Base-by-base conservation (phyloP, 2,329 filamentous ascomycete species). In the Diaporthe vexans region DNA sequence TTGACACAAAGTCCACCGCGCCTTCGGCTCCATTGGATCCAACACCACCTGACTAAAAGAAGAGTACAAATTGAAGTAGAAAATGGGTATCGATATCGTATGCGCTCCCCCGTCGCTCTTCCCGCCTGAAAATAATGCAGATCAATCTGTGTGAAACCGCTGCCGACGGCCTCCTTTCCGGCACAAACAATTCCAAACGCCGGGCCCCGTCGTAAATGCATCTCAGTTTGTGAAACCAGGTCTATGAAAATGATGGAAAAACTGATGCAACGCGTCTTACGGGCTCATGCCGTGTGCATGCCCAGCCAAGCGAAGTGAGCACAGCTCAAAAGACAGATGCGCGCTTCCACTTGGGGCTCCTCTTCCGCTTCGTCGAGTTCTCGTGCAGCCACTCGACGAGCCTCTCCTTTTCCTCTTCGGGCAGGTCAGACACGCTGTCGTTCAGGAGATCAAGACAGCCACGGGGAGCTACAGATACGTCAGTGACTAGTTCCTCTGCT, bases 371-470 rank as follows among this genome's bases (percentile, higher is more conserved):
- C 26, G 40, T 33, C 37, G 51, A 37, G 63, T 76, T 73, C 17
- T 73, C 73, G 35, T 73, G 70, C 33, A 76, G 52, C 75, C 75
- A 78, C 0, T 77, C 77, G 9, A 76, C 77, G 4, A 82, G 73
- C 35, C 77, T 77, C 35, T 73, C 76, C 68, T 76, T 79, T 21
- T 77, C 77, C 13, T 81, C 79, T 6, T 77, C 78, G 26, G 78
- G 76, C 21, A 81, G 76, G 29, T 77, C 73, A 29, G 75, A 74
- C 21, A 81, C 78, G 73, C 79, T 79, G 69, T 82, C 81, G 63
- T 82, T 82, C 35, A 82, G 76, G 15, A 82, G 77, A 37, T 81
- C 79, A 1, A 82, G 78, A 48, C 81, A 82, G 3, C 78, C 78
- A 0, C 79, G 77, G 0, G 81, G 79, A 19, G 81, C 80, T 82